Conservation (phyloP, 2,329 filamentous ascomycete species). For the Alternaria gaisen region DNA sequence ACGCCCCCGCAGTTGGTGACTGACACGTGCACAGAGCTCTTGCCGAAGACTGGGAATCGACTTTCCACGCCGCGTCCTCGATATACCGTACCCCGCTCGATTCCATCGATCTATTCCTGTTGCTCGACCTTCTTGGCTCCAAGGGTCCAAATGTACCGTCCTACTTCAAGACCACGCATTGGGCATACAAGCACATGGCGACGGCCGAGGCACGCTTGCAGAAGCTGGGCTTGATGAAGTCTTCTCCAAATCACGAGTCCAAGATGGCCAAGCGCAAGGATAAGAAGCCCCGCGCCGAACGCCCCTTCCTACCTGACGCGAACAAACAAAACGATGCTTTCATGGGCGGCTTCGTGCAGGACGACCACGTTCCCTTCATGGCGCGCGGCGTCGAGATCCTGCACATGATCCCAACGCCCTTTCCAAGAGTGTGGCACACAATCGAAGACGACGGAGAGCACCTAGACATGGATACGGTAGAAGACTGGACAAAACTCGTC, state of each 20-base stretch:
- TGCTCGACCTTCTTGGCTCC: slow-evolving; percentile 86
- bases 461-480: slow-evolving; percentile 79
- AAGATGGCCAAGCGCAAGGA: slow-evolving; percentile 48
- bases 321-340: slow-evolving; percentile 66
- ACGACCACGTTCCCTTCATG: slow-evolving; percentile 95
- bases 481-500: slow-evolving; percentile 88
- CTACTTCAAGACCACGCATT: slow-evolving; percentile 90
- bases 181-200: slow-evolving; percentile 87
- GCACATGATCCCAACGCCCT: slow-evolving; percentile 86
- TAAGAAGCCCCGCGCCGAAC: slow-evolving; percentile 42
- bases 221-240: slow-evolving; percentile 71
- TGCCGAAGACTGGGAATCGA: slow-evolving; percentile 81
- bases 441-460: slow-evolving; percentile 86
- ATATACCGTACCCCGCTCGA: slow-evolving; percentile 77
- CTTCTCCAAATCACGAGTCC: slow-evolving; percentile 61
- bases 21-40: slow-evolving; percentile 63
- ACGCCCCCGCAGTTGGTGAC: neutral
- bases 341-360: slow-evolving; percentile 69
- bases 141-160: slow-evolving; percentile 76
- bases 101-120: slow-evolving; percentile 86
- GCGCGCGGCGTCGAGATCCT: slow-evolving; percentile 86
- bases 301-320: slow-evolving; percentile 66
- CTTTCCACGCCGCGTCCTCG: slow-evolving; percentile 74
- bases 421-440: slow-evolving; percentile 87
- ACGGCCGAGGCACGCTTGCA: slow-evolving; percentile 78